A percentile compares a stretch with the other conserved stretches of the same genome.
Conservation (phyloP, 352 stramenopile species). For the Phytopythium oedochilum region DNA sequence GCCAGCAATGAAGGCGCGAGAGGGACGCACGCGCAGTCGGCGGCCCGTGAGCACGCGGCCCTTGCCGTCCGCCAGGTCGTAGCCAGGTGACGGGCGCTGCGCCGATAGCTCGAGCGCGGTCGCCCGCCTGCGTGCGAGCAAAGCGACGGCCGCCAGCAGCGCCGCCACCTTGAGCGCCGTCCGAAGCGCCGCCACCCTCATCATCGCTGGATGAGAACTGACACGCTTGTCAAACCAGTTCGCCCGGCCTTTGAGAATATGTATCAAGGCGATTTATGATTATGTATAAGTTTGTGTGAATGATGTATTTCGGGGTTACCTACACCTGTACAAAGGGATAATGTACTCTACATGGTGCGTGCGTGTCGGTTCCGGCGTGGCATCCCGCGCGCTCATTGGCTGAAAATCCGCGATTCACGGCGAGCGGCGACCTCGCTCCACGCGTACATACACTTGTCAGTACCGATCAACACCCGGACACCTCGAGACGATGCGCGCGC, state of each 20-base stretch:
- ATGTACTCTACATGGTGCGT: too few species aligned
- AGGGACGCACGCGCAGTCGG: slow-evolving; percentile 1
- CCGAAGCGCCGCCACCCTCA: not conserved
- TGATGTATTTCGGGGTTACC: too few species aligned
- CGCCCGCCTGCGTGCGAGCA: not conserved
- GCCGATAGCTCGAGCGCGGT: too few species aligned
- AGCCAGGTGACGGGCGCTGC: too few species aligned
- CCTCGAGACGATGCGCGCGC: slow-evolving; percentile 6
- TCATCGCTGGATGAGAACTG: not conserved
- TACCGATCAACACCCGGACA: not conserved
- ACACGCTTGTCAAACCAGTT: not conserved
- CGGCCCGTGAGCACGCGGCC: slow-evolving; percentile 2
- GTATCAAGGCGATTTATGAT: not conserved
- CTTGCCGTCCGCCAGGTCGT: slow-evolving; percentile 5
- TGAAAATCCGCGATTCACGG: not conserved
- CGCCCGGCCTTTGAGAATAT: not conserved
- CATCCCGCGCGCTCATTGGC: not conserved
- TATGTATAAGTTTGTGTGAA: not conserved
- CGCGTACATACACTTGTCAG: not conserved
- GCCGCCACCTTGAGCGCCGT: not conserved
- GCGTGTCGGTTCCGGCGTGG: not conserved
- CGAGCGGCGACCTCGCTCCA: not conserved
- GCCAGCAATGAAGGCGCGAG: not conserved
- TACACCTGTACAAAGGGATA: too few species aligned
- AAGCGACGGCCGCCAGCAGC: slow-evolving; percentile 2